Percentiles rank a stretch among this genome's conserved stretches.
Conservation (phyloP, 257 asterid genomes). For the Forsythia suspensa region DNA sequence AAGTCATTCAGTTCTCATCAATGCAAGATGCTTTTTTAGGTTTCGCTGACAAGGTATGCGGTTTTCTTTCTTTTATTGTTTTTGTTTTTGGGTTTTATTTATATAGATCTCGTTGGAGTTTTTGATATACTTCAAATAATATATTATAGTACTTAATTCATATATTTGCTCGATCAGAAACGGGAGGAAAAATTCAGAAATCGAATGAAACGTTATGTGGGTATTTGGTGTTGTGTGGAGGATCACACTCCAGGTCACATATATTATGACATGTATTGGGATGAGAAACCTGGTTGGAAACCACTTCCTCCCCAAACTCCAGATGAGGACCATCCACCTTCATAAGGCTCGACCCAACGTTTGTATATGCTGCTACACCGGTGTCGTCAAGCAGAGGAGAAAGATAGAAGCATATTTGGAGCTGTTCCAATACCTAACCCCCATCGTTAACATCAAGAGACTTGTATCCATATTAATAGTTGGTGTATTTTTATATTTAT, state of each 20-base stretch:
- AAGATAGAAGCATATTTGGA: slow-evolving; percentile 2
- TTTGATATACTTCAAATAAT: neutral
- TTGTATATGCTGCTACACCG: neutral
- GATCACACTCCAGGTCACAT: slow-evolving; percentile 78
- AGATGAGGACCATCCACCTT: slow-evolving; percentile 85
- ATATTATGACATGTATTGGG: slow-evolving; percentile 94
- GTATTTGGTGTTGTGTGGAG: slow-evolving; percentile 93
- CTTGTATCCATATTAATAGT: slow-evolving; percentile 18
- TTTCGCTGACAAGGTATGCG: slow-evolving; percentile 80
- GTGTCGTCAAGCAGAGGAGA: slow-evolving; percentile 1
- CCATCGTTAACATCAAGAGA: neutral
- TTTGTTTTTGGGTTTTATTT: neutral
- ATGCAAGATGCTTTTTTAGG: slow-evolving; percentile 89
- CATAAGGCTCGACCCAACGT: slow-evolving; percentile 33
- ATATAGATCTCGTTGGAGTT: neutral
- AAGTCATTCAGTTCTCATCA: slow-evolving; percentile 87
- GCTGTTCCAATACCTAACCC: slow-evolving; percentile 9
- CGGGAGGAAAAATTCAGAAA: slow-evolving; percentile 77
- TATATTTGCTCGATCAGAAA: slow-evolving; percentile 39
- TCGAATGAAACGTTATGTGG: slow-evolving; percentile 79
- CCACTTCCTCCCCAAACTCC: slow-evolving; percentile 79
- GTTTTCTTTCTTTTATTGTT: slow-evolving; percentile 3
- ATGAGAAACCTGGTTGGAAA: slow-evolving; percentile 92
- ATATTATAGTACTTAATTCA: neutral
- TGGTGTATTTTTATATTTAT: slow-evolving; percentile 8